Evolutionary conservation across 176 grass and related monocot genomes (phyloP).

Genomic region (Oryza australiensis): DNA sequence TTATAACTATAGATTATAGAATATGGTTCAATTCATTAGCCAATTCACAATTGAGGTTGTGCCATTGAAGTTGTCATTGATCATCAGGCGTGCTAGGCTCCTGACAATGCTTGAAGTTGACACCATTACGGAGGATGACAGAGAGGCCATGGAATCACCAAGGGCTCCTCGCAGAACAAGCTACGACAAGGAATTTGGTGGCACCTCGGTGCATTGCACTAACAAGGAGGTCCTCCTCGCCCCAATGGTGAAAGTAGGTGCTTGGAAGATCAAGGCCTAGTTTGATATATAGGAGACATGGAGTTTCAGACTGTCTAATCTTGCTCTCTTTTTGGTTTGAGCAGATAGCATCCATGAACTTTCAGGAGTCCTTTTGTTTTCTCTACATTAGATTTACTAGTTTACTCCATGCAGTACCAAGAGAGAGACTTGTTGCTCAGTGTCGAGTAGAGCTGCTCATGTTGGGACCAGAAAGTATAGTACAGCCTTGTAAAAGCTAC

Average conservation of each 20-base stretch:
- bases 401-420: neutral
- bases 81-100: neutral
- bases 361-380: neutral
- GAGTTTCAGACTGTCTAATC: neutral
- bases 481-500: neutral
- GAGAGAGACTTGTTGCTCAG: neutral
- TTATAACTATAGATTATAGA: neutral
- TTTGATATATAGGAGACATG: neutral
- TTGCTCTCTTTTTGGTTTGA: conserved; percentile 5
- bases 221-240: neutral
- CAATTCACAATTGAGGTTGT: conserved; percentile 41
- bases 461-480: neutral
- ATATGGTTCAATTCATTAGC: neutral
- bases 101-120: conserved; percentile 36
- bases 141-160: conserved; percentile 22
- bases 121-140: conserved; percentile 35
- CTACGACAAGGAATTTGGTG: neutral
- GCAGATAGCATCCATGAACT: conserved; percentile 26
- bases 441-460: conserved; percentile 8
- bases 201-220: neutral
- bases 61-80: conserved; percentile 19
- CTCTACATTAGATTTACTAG: neutral
- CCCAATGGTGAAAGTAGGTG: neutral
- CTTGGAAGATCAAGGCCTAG: neutral
- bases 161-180: neutral